phyloP scores from a whole-genome alignment of 2,329 filamentous ascomycete genomes.

The Penicillium capsulatum region DNA sequence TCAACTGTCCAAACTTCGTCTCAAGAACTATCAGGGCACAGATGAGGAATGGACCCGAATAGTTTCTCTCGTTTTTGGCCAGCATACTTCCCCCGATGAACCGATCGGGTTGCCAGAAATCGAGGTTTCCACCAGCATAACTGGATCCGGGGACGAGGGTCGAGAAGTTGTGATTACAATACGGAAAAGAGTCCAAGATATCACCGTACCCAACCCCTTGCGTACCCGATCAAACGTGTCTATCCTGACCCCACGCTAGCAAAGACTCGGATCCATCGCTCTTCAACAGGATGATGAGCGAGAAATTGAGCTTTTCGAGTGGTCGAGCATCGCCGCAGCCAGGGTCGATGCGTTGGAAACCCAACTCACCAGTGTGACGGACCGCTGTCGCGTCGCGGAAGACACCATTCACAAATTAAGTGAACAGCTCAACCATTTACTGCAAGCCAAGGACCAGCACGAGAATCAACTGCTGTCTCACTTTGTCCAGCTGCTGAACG shows the following conservation, averaged over 20 bases:
- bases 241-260: slow-evolving; percentile 32
- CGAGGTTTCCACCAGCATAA: slow-evolving; percentile 32
- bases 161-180: slow-evolving; percentile 40
- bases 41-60: slow-evolving; percentile 42
- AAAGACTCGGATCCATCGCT: slow-evolving; percentile 53
- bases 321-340: slow-evolving; percentile 49
- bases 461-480: slow-evolving; percentile 56
- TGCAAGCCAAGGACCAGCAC: slow-evolving; percentile 53
- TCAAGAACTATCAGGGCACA: slow-evolving; percentile 42
- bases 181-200: slow-evolving; percentile 46
- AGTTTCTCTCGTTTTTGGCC: slow-evolving; percentile 35
- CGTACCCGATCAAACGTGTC: not conserved
- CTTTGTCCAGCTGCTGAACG: slow-evolving; percentile 56
- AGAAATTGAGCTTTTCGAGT: slow-evolving; percentile 55
- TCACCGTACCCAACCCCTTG: slow-evolving; percentile 37
- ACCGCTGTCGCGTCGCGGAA: slow-evolving; percentile 44
- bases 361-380: slow-evolving; percentile 41
- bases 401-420: slow-evolving; percentile 50
- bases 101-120: slow-evolving; percentile 25
- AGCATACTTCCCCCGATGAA: slow-evolving; percentile 16
- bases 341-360: slow-evolving; percentile 42
- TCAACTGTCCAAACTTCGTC: slow-evolving; percentile 36
- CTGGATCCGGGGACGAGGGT: slow-evolving; percentile 22
- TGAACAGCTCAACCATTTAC: slow-evolving; percentile 55
- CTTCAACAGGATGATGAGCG: slow-evolving; percentile 52